Evolutionary conservation across 2,329 filamentous ascomycete species (phyloP).

Genomic region (Stagonosporopsis rhizophila): DNA sequence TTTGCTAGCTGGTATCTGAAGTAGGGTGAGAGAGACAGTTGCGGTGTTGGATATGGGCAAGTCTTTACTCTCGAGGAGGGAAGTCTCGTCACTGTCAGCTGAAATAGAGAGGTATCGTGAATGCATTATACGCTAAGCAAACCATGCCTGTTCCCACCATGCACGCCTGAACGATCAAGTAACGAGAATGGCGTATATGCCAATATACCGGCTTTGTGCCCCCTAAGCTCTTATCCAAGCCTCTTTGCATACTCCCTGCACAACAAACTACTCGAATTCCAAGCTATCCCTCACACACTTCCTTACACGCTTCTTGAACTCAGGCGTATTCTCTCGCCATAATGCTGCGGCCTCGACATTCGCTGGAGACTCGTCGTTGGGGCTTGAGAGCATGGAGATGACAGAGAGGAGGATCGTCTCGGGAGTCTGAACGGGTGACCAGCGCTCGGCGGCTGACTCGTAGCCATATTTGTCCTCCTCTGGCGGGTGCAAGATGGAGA

Average conservation of each 20-base stretch:
- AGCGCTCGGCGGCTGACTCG: conserved; percentile 92
- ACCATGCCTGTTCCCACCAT: conserved; percentile 11
- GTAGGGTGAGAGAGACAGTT: background rate
- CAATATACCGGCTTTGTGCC: background rate
- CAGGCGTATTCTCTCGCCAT: conserved; percentile 83
- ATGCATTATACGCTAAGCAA: conserved; percentile 19
- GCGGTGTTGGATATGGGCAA: background rate
- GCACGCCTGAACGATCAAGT: conserved; percentile 16
- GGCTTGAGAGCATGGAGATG: conserved; percentile 98
- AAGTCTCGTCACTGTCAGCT: background rate
- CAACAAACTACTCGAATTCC: conserved; percentile 41
- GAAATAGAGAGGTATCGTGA: conserved; percentile 2
- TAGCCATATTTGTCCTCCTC: conserved; percentile 99
- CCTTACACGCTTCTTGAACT: conserved; percentile 87
- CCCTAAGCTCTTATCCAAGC: background rate
- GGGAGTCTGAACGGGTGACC: conserved; percentile 95
- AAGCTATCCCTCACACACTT: conserved; percentile 72
- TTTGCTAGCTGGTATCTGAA: background rate
- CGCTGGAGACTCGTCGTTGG: conserved; percentile 94
- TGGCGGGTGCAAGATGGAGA: conserved; percentile 95
- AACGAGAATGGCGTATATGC: background rate
- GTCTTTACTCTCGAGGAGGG: background rate
- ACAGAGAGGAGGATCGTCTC: conserved; percentile 97
- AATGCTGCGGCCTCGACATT: conserved; percentile 96
- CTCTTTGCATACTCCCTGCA: background rate